Evolutionary conservation across 2,329 filamentous ascomycete genomes (phyloP).

Genomic region (Colletotrichum godetiae): DNA sequence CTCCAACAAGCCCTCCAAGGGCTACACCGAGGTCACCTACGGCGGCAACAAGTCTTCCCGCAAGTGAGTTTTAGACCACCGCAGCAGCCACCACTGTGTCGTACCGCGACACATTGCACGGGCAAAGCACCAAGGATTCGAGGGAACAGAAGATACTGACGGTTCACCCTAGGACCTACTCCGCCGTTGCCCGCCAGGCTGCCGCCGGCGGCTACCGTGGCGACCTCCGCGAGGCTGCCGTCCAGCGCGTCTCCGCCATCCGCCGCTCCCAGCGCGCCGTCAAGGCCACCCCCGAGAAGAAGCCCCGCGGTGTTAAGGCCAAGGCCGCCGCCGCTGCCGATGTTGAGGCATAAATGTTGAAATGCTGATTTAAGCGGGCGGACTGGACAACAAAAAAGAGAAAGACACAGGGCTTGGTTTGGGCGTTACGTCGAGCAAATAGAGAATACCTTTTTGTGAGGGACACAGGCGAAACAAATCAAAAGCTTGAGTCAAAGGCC

Average conservation of each 20-base stretch:
- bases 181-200: constrained; percentile 82
- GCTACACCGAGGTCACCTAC: constrained; percentile 74
- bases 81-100: background rate
- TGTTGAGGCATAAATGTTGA: constrained; percentile 55
- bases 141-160: background rate
- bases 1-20: constrained; percentile 78
- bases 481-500: constrained; percentile 35
- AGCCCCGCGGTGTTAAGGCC: constrained; percentile 84
- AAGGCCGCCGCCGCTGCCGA: constrained; percentile 71
- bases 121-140: too few species aligned
- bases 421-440: constrained; percentile 36
- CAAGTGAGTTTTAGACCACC: constrained; percentile 70
- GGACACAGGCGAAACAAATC: constrained; percentile 33
- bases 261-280: constrained; percentile 81
- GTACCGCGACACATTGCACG: background rate
- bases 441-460: constrained; percentile 35
- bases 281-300: constrained; percentile 79
- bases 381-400: background rate
- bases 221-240: constrained; percentile 81
- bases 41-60: constrained; percentile 75
- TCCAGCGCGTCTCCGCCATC: constrained; percentile 89
- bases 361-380: constrained; percentile 27
- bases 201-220: constrained; percentile 88
- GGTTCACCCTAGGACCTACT: constrained; percentile 77
- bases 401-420: constrained; percentile 31